Evolutionary conservation across 306 rosid genomes (phyloP), one percentile per base, ranked within the genome.

Genomic region (Carpinus fangiana): DNA sequence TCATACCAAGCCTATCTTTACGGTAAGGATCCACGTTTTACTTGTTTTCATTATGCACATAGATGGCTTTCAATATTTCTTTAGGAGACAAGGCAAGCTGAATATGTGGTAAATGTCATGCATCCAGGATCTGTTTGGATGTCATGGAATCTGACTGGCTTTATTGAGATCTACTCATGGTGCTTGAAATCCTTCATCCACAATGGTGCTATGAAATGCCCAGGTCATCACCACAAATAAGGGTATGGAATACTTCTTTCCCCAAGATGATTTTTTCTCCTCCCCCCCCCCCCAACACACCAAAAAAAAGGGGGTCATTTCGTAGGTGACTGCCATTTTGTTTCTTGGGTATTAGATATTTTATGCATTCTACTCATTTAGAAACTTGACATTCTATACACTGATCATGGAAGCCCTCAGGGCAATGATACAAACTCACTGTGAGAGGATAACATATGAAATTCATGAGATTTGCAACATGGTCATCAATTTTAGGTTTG

Each of bases 61-160:
- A 4, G 41, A 48, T 17, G 46, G 12, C 45, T 20, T 41, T 34
- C 53, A 11, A 23, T 73, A 23, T 73, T 20, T 46, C 62, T 52
- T 43, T 10, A 11, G 72, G 78, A 28, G 45, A 23, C 12, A 11
- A 55, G 57, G 26, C 46, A 7, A 73, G 61, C 69, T 73, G 68
- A 64, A 20, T 62, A 72, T 36, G 17, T 16, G 74, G 36, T 52
- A 48, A 53, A 64, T 48, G 52, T 66, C 14, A 3, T 18, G 51
- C 43, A 50, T 76, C 36, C 51, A 65, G 7, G 56, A 50, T 47
- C 57, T 21, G 18, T 73, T 55, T 79, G 67, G 59, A 45, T 73
- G 34, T 47, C n/a, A 18, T 17, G 50, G 71, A 66, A 66, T 41
- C 41, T 28, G 11, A 31, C 69, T 31, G 45, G 60, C 60, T 48